phyloP scores from a whole-genome alignment of 805 yeast genomes.

The Wickerhamomyces chaumierensis region DNA sequence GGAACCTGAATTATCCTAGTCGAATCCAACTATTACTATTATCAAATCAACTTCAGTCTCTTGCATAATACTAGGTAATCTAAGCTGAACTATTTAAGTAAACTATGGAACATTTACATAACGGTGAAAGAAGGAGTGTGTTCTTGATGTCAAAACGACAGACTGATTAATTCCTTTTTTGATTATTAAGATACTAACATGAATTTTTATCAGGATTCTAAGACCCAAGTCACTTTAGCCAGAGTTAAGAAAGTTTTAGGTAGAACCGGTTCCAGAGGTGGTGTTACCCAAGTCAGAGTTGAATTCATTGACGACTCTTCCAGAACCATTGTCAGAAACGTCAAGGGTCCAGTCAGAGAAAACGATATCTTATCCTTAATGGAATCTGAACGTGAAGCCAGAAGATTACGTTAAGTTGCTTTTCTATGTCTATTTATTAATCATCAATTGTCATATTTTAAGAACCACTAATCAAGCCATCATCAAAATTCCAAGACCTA shows the following conservation, averaged over 20 bases:
- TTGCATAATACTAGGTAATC: too few species aligned
- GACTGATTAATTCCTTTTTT: too few species aligned
- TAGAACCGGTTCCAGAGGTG: slow-evolving; percentile 99
- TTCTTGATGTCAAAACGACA: too few species aligned
- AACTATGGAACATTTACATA: too few species aligned
- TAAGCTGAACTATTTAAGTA: too few species aligned
- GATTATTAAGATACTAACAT: slow-evolving; percentile 3
- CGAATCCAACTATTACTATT: too few species aligned
- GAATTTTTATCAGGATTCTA: slow-evolving; percentile 15
- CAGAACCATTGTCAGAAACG: slow-evolving; percentile 95
- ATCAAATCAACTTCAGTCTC: too few species aligned
- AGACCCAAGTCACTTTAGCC: slow-evolving; percentile 85
- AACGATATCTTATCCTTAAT: slow-evolving; percentile 96
- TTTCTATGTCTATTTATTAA: slow-evolving; percentile 8
- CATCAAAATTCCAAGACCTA: slow-evolving; percentile 1
- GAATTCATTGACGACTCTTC: slow-evolving; percentile 92
- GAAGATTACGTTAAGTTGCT: slow-evolving; percentile 67
- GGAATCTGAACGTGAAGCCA: slow-evolving; percentile 99
- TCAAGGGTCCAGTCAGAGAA: slow-evolving; percentile 95
- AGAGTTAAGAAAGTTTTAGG: slow-evolving; percentile 99
- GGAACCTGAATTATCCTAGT: too few species aligned
- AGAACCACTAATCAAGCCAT: background rate
- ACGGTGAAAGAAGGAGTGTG: too few species aligned
- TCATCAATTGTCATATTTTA: background rate
- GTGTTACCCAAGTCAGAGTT: slow-evolving; percentile 97